Evolutionary conservation across 2,329 filamentous ascomycete species (phyloP).

Genomic region (Claviceps africana): DNA sequence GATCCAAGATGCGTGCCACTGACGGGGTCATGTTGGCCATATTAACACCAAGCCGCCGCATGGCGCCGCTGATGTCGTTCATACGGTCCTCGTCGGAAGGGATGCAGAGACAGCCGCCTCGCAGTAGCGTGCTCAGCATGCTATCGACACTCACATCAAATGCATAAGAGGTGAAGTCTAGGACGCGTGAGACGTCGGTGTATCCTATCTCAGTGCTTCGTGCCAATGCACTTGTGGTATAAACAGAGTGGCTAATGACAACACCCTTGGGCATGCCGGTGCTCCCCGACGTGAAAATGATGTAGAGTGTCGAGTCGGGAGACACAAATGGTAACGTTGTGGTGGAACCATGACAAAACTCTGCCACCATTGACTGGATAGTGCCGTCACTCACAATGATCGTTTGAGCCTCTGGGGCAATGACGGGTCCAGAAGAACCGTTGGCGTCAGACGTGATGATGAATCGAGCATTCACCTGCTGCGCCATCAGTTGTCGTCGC

Average conservation of each 20-base stretch:
- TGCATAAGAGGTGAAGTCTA: constrained; percentile 7
- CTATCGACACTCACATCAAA: constrained; percentile 6
- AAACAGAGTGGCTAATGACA: constrained; percentile 9
- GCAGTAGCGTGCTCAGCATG: constrained; percentile 3
- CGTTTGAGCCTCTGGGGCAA: not conserved
- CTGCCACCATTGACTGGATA: not conserved
- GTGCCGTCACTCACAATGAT: not conserved
- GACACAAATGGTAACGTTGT: not conserved
- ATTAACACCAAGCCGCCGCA: constrained; percentile 25
- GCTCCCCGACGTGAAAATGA: not conserved
- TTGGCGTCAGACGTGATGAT: not conserved
- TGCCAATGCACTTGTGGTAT: not conserved
- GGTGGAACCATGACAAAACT: not conserved
- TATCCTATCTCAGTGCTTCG: constrained; percentile 1
- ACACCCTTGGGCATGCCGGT: constrained; percentile 14
- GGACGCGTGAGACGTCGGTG: constrained; percentile 3
- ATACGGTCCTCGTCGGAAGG: constrained; percentile 25
- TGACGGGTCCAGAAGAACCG: not conserved
- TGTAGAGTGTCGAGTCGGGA: not conserved
- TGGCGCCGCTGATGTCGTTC: constrained; percentile 29
- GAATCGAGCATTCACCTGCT: not conserved
- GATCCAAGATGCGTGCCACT: not conserved
- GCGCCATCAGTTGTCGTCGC: not conserved
- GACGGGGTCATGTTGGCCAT: constrained; percentile 30
- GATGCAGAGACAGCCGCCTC: constrained; percentile 7